Evolutionary conservation across 2,329 filamentous ascomycete genomes (phyloP), one percentile per base, ranked within the genome.

Genomic region (Hawksworthiomyces lignivorus): DNA sequence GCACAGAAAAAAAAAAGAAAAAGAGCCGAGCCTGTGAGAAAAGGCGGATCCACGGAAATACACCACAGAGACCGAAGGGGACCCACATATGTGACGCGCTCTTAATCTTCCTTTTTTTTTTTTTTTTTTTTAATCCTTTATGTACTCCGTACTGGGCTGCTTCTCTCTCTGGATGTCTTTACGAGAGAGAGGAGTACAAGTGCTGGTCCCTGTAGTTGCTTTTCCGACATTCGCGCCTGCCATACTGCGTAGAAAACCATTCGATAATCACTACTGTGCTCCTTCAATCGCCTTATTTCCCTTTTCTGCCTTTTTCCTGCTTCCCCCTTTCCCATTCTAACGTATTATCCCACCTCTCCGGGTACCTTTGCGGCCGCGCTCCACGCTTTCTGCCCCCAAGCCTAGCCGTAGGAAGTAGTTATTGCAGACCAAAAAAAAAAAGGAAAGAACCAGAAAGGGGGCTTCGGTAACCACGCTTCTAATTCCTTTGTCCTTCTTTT

Each of bases 1-100:
- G n/a, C n/a, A n/a, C n/a, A n/a, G n/a, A n/a, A n/a, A n/a, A n/a
- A n/a, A n/a, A n/a, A n/a, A n/a, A n/a, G 7, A 22, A 26, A 33
- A 12, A 35, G 7, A 36, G 17, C 12, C n/a, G n/a, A n/a, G 12
- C 22, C 22, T 9, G 18, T 20, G 22, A n/a, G n/a, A n/a, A n/a
- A 8, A n/a, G 14, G 35, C 29, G 41, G 35, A 34, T 26, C 41
- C 41, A 33, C 35, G 41, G 41, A 24, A 43, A 43, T 38, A 43
- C 34, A 38, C 41, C 14, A 34, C 18, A 19, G 21, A 36, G 15
- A 17, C 19, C 22, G 26, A n/a, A 20, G 17, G 24, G 4, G 36
- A 29, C 42, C 36, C 37, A 44, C 32, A 36, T 40, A 32, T 36
- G 15, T 28, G 29, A 30, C 37, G 42, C 42, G 31, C 42, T 40